These are phyloP conservation scores for Apiospora arundinis DNA, from an alignment of 2,329 filamentous ascomycete species.

Conservation along the genomic window DNA sequence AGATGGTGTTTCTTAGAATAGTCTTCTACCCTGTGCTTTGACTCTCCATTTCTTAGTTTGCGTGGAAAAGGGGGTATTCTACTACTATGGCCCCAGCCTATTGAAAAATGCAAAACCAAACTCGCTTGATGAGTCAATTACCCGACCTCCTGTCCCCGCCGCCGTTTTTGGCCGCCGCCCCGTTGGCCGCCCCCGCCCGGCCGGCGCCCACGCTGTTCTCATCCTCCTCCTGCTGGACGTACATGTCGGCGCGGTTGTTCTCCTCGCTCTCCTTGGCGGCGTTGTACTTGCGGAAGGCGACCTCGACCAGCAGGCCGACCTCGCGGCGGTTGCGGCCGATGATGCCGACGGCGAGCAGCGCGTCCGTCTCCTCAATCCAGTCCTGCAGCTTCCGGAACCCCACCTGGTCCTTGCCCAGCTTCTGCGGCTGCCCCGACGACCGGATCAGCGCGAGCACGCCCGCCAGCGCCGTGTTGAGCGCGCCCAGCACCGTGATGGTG, in stretches of 20 bases:
- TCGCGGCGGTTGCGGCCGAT: slow-evolving; percentile 50
- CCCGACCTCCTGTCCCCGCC: background rate
- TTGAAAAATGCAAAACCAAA: too few relatives aligned
- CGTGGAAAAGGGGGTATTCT: too few relatives aligned
- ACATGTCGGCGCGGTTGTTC: slow-evolving; percentile 48
- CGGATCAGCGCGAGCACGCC: slow-evolving; percentile 64
- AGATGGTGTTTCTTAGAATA: too few relatives aligned
- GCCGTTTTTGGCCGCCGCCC: background rate
- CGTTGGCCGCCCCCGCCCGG: background rate
- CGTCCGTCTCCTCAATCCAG: slow-evolving; percentile 61
- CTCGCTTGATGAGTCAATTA: too few relatives aligned
- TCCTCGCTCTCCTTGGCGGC: slow-evolving; percentile 48
- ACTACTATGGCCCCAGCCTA: too few relatives aligned
- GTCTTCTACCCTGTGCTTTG: too few relatives aligned
- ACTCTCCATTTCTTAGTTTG: too few relatives aligned
- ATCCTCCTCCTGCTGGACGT: slow-evolving; percentile 36
- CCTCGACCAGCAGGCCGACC: slow-evolving; percentile 49
- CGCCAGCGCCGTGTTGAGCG: slow-evolving; percentile 67
- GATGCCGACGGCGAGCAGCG: slow-evolving; percentile 48
- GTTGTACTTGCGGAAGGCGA: slow-evolving; percentile 51
- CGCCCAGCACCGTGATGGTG: slow-evolving; percentile 63
- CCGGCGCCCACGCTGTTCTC: background rate
- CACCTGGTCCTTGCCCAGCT: slow-evolving; percentile 52
- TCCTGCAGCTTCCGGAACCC: slow-evolving; percentile 55
- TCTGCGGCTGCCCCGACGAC: slow-evolving; percentile 56